Evolutionary conservation across 176 grass and related monocot species (phyloP), one percentile per base, ranked within the genome.

Genomic region (Avena sativa): DNA sequence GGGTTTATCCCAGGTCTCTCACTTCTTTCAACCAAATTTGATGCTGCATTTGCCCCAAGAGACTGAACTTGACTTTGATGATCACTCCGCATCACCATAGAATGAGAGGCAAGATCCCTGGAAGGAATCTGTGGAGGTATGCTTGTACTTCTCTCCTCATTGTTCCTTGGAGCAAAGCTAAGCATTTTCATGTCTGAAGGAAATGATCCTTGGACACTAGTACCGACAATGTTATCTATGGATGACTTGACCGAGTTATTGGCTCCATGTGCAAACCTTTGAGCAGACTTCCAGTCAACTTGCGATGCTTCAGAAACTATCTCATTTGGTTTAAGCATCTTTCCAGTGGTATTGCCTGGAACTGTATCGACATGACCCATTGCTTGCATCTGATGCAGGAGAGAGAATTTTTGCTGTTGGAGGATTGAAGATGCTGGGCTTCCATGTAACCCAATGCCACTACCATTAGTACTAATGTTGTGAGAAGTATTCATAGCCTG

Each of bases 361-460:
- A 92, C 90, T 72, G 83, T 55, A 84, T 96, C 89, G 3, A 79
- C 84, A 63, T 85, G 90, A 43, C 90, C 89, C 91, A 94, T 89
- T 66, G 91, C 62, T 84, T 94, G 91, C 83, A 99, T 92, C 87
- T 99, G 97, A 88, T 93, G 92, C 51, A 94, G 57, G 47, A 97
- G 74, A 57, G 94, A 90, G 78, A 92, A 99, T 86, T 86, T 94
- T 69, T 93, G 87, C 28, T 92, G 94, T 57, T 90, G 92, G 85
- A 86, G 81, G 80, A 92, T 95, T 90, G 91, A 52, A 89, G 85
- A 79, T 77, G 90, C 74, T 21, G 89, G 64, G 48, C 40, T 86
- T 85, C 97, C 92, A 89, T 94, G 87, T 36, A 94, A 90, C 17
- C 81, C 87, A 82, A 89, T 77, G 74, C 85, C 88, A 79, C 74